Percentiles rank a stretch among this genome's conserved stretches.
Evolutionary conservation across 1,284 basidiomycete genomes (phyloP).

Genomic region (Limonomyces culmigenus): DNA sequence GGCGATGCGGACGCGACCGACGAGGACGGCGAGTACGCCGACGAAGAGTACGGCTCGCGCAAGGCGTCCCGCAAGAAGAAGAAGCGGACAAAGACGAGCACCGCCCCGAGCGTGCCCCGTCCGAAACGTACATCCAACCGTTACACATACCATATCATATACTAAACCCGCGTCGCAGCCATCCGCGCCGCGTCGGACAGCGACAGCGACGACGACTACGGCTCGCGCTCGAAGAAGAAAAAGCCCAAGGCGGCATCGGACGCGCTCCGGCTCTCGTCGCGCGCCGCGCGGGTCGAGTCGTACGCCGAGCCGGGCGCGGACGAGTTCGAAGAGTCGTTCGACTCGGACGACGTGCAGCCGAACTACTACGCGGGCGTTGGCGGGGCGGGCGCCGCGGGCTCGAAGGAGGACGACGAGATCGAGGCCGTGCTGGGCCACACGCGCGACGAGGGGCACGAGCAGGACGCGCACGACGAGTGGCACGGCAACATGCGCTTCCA

Average conservation of each 20-base stretch:
- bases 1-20: too few species aligned
- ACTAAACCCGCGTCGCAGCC: too few species aligned
- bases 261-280: constrained; percentile 66
- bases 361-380: constrained; percentile 8
- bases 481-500: constrained; percentile 72
- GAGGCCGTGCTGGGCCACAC: constrained; percentile 72
- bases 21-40: constrained; percentile 65
- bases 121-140: too few species aligned
- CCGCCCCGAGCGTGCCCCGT: too few species aligned
- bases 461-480: constrained; percentile 67
- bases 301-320: constrained; percentile 76
- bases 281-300: constrained; percentile 70
- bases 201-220: constrained; percentile 83
- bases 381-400: constrained; percentile 27
- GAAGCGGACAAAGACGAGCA: constrained; percentile 34
- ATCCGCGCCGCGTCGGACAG: constrained; percentile 33
- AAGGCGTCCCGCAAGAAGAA: constrained; percentile 54
- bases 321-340: constrained; percentile 50
- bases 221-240: constrained; percentile 73
- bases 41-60: constrained; percentile 51
- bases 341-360: constrained; percentile 32
- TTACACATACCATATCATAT: too few species aligned
- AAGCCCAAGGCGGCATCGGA: constrained; percentile 38
- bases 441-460: constrained; percentile 64
- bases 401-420: constrained; percentile 75